phyloP scores from a whole-genome alignment of 2,329 filamentous ascomycete species.

The Diaporthe helianthi region DNA sequence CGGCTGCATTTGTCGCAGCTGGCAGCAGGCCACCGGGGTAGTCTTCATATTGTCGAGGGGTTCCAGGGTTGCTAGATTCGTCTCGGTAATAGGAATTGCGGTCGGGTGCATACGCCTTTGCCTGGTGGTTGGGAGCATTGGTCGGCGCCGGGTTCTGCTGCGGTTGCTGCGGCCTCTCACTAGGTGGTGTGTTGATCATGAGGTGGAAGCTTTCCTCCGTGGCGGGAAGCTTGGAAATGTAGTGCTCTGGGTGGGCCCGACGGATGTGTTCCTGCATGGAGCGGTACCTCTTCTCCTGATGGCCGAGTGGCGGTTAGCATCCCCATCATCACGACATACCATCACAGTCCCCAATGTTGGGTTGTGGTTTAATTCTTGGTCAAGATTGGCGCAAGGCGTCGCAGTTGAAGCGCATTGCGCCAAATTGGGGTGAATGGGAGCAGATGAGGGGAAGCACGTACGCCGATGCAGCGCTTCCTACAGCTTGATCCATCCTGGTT shows the following conservation, averaged over 20 bases:
- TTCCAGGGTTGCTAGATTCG: constrained; percentile 70
- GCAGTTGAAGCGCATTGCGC: constrained; percentile 20
- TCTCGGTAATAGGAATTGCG: constrained; percentile 73
- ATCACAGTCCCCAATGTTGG: neutral
- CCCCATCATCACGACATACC: neutral
- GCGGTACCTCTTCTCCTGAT: constrained; percentile 68
- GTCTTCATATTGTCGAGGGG: constrained; percentile 74
- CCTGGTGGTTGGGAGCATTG: constrained; percentile 28
- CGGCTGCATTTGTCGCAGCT: constrained; percentile 79
- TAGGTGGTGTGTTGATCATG: constrained; percentile 93
- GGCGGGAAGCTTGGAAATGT: constrained; percentile 96
- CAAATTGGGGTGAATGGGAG: constrained; percentile 5
- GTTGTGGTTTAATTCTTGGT: neutral
- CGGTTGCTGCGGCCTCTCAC: constrained; percentile 42
- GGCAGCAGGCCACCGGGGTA: constrained; percentile 67
- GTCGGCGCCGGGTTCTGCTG: constrained; percentile 44
- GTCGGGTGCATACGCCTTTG: constrained; percentile 64
- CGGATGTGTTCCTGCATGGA: constrained; percentile 99
- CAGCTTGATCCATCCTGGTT: constrained; percentile 98
- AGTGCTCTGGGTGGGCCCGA: constrained; percentile 94
- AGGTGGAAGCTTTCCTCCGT: constrained; percentile 97
- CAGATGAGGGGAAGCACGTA: constrained; percentile 59
- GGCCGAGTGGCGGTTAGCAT: constrained; percentile 35
- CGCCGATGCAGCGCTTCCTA: constrained; percentile 96
- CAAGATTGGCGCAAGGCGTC: constrained; percentile 31